Evolutionary conservation across 805 yeast species (phyloP).

Genomic region (Suhomyces kilbournensis): DNA sequence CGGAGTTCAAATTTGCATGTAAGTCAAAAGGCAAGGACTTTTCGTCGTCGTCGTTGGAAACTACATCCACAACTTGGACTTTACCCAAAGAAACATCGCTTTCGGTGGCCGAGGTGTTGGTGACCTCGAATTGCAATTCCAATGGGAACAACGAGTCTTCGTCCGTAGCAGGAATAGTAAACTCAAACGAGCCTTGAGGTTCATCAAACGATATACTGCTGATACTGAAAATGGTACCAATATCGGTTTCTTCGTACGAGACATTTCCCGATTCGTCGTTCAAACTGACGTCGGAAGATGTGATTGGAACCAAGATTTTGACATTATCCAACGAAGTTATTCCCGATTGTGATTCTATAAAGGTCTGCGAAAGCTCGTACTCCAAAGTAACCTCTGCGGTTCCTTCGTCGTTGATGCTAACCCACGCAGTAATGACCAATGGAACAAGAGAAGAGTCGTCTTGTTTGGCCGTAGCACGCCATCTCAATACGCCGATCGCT

Average conservation of each 20-base stretch:
- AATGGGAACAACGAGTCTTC: conserved; percentile 92
- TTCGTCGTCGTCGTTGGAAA: conserved; percentile 48
- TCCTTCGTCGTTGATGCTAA: conserved; percentile 58
- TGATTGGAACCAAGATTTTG: conserved; percentile 61
- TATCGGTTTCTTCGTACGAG: conserved; percentile 57
- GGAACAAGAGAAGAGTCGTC: conserved; percentile 55
- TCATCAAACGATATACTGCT: conserved; percentile 51
- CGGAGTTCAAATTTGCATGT: conserved; percentile 54
- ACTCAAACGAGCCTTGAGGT: conserved; percentile 73
- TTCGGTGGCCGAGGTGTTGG: conserved; percentile 42
- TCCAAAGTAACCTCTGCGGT: conserved; percentile 78
- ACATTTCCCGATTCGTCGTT: conserved; percentile 45
- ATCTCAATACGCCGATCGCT: conserved; percentile 85
- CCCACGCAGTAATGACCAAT: conserved; percentile 80
- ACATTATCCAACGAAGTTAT: conserved; percentile 52
- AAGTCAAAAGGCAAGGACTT: conserved; percentile 68
- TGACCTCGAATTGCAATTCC: conserved; percentile 58
- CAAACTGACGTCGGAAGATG: conserved; percentile 52
- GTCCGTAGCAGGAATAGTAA: conserved; percentile 66
- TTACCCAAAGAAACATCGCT: conserved; percentile 55
- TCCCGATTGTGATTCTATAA: conserved; percentile 22
- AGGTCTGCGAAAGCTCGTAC: conserved; percentile 63
- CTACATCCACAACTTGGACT: conserved; percentile 61
- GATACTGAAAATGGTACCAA: conserved; percentile 67
- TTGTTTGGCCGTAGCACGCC: conserved; percentile 71